Conservation (phyloP, 2,329 filamentous ascomycete species). For the Fusarium pseudograminearum region DNA sequence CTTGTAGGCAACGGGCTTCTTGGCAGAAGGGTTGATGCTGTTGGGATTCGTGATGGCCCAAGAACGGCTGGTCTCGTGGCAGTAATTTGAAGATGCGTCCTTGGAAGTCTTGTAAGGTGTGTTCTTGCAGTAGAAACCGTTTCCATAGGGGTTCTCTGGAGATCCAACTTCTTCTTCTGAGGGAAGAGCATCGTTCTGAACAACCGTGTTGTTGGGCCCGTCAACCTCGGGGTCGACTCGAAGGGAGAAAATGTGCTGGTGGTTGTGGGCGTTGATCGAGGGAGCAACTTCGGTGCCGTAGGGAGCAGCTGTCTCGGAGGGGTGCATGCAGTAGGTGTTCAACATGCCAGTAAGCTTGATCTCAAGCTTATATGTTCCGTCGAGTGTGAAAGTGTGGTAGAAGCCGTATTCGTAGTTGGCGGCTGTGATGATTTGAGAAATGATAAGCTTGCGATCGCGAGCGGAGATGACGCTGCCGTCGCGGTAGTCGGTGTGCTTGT, state of each 20-base stretch:
- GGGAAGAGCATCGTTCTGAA: constrained; percentile 79
- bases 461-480: constrained; percentile 69
- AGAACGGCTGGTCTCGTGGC: constrained; percentile 80
- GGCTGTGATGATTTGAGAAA: constrained; percentile 74
- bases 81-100: constrained; percentile 80
- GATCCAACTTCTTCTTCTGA: constrained; percentile 82
- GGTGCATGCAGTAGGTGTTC: constrained; percentile 58
- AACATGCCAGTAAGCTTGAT: constrained; percentile 67
- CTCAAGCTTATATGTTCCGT: constrained; percentile 74
- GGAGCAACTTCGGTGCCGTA: constrained; percentile 74
- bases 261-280: constrained; percentile 73
- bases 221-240: constrained; percentile 75
- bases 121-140: constrained; percentile 88
- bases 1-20: constrained; percentile 89
- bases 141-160: constrained; percentile 86
- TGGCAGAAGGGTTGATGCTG: constrained; percentile 84
- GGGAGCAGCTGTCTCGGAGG: constrained; percentile 57
- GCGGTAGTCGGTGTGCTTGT: constrained; percentile 74
- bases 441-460: constrained; percentile 68
- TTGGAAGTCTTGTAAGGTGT: constrained; percentile 80
- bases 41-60: constrained; percentile 92
- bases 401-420: constrained; percentile 72
- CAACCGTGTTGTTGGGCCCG: constrained; percentile 71
- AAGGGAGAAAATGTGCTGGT: constrained; percentile 77
- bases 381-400: constrained; percentile 55